phyloP scores from a whole-genome alignment of 257 asterid species.

The Craterostigma plantagineum region DNA sequence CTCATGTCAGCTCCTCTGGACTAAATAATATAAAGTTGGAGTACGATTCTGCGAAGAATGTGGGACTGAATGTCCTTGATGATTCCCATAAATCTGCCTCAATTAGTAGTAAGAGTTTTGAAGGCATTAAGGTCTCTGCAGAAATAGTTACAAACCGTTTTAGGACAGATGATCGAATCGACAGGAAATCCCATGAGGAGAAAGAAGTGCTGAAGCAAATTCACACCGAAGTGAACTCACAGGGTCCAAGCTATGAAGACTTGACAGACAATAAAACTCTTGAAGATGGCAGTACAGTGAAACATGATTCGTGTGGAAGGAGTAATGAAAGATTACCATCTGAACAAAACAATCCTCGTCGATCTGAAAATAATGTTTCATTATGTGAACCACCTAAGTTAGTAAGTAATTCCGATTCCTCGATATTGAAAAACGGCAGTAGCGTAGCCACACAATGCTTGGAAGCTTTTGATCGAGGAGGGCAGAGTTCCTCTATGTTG shows the following conservation, averaged over 20 bases:
- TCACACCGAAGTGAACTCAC: slow-evolving; percentile 16
- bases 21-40: slow-evolving; percentile 17
- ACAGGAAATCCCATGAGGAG: slow-evolving; percentile 14
- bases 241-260: slow-evolving; percentile 12
- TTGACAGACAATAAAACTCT: slow-evolving; percentile 9
- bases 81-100: slow-evolving; percentile 13
- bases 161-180: slow-evolving; percentile 9
- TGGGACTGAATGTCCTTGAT: slow-evolving; percentile 13
- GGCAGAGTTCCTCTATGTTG: slow-evolving; percentile 10
- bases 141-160: slow-evolving; percentile 13
- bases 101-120: slow-evolving; percentile 8
- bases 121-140: slow-evolving; percentile 9
- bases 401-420: slow-evolving; percentile 8
- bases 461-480: slow-evolving; percentile 11
- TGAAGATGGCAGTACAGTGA: slow-evolving; percentile 10
- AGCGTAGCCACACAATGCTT: slow-evolving; percentile 10
- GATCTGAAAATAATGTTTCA: slow-evolving; percentile 15
- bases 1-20: slow-evolving; percentile 14
- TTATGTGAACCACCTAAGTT: slow-evolving; percentile 13
- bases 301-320: slow-evolving; percentile 13
- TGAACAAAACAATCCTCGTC: slow-evolving; percentile 9
- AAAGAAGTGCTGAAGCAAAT: slow-evolving; percentile 18
- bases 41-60: slow-evolving; percentile 12
- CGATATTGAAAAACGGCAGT: slow-evolving; percentile 15
- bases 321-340: slow-evolving; percentile 15